Conservation (phyloP, 2,329 filamentous ascomycete species). For the Xylariales sp. region DNA sequence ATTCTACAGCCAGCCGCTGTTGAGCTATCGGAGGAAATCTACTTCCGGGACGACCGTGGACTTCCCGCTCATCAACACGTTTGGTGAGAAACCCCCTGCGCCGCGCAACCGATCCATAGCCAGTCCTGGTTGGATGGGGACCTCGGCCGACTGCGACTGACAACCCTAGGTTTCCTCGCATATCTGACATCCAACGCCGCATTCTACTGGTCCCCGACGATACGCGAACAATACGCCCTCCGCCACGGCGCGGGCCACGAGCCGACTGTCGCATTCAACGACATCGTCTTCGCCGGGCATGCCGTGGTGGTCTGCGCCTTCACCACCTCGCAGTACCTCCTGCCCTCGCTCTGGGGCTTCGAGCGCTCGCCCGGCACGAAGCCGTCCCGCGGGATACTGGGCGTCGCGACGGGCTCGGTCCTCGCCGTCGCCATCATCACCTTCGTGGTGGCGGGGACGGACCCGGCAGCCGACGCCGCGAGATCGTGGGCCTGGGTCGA, state of each 20-base stretch:
- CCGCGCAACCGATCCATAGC: no score
- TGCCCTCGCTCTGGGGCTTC: constrained; percentile 70
- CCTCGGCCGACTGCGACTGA: no score
- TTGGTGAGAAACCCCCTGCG: constrained; percentile 39
- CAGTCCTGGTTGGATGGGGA: no score
- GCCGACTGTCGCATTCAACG: constrained; percentile 84
- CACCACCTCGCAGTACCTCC: constrained; percentile 71
- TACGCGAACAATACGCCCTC: constrained; percentile 77
- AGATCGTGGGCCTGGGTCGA: constrained; percentile 59
- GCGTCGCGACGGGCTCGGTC: constrained; percentile 65
- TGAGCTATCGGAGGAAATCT: constrained; percentile 71
- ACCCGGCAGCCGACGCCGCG: constrained; percentile 33
- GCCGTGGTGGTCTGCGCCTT: constrained; percentile 68
- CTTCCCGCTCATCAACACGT: constrained; percentile 71
- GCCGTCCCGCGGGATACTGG: constrained; percentile 58
- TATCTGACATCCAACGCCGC: constrained; percentile 72
- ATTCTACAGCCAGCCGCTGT: constrained; percentile 86
- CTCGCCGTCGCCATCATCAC: constrained; percentile 46
- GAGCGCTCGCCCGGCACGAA: constrained; percentile 50
- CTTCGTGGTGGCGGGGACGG: constrained; percentile 35
- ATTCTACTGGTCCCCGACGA: constrained; percentile 73
- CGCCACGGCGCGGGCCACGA: constrained; percentile 58
- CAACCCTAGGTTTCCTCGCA: constrained; percentile 62
- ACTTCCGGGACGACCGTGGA: constrained; percentile 84
- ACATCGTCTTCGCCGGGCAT: constrained; percentile 82